These are phyloP conservation scores for Xanthoparmelia taractica DNA, from an alignment of 495 filamentous ascomycete genomes.

Conservation along the genomic window DNA sequence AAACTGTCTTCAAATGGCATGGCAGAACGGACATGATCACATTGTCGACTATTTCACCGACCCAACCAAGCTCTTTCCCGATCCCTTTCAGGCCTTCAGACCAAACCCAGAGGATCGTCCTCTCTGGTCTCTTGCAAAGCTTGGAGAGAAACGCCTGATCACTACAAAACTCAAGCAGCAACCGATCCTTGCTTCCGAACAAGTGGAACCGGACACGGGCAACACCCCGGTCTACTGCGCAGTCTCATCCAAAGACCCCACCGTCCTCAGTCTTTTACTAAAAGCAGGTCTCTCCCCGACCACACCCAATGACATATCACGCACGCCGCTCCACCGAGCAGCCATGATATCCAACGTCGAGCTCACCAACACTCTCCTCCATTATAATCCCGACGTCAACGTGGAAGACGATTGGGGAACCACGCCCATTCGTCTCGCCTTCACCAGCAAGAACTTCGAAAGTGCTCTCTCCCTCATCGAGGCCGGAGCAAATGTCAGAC, in stretches of 20 bases:
- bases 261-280: conserved; percentile 4
- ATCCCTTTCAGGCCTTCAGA: too few relatives aligned
- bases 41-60: too few relatives aligned
- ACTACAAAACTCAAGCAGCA: conserved; percentile 1
- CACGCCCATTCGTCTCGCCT: conserved; percentile 60
- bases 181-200: too few relatives aligned
- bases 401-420: conserved; percentile 25
- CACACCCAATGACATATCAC: conserved; percentile 9
- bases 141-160: conserved; percentile 9
- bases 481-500: conserved; percentile 6
- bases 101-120: conserved; percentile 3
- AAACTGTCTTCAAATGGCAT: too few relatives aligned
- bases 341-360: conserved; percentile 1
- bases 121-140: conserved; percentile 18
- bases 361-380: conserved; percentile 11
- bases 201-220: conserved; percentile 17
- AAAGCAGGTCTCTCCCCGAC: conserved; percentile 1
- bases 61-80: not conserved
- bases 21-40: too few relatives aligned
- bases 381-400: not conserved
- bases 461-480: conserved; percentile 12
- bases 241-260: conserved; percentile 8
- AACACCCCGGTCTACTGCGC: conserved; percentile 21
- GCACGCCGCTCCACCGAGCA: conserved; percentile 16
- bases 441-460: conserved; percentile 39